Base-by-base conservation (phyloP, 2,329 filamentous ascomycete genomes). In the Scorias spongiosa region DNA sequence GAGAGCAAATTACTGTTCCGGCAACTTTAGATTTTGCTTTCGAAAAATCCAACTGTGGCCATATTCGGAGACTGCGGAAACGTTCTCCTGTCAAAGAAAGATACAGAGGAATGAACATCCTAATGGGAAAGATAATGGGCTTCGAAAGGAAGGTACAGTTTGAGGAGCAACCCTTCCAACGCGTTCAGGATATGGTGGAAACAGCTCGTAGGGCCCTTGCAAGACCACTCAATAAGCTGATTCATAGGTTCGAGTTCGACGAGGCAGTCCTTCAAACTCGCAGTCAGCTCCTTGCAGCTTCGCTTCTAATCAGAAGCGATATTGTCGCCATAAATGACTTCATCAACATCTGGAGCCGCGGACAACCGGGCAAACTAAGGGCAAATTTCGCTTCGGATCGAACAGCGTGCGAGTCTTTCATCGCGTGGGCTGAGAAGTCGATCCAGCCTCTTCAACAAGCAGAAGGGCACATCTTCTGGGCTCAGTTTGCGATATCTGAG, bases 381-480 rank as follows among this genome's bases (percentile, higher is more conserved):
- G 38, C 65, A 28, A 44, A 66, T 41, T 51, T 69, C n/a, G 37
- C 49, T 1, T 14, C 44, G 2, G 63, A 64, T 37, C 58, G 65
- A 8, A 42, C 54, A 1, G 63, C 68, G 9, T 73, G 70, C 47
- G 41, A 58, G 1, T 40, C 37, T 0, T 54, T 77, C 9, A 63
- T 69, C n/a, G 30, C 61, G 0, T 51, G 54, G 0, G 70, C 73
- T 0, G 42, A 39, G 1, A 42, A 34, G 1, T 56, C 63, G 0
- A 58, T 55, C 5, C 60, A 66, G 28, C 55, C 63, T 1, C 59
- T 65, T 2, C 66, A 71, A n/a, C 57, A 71, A 46, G 62, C 66
- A 0, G 71, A 78, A 51, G 71, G 66, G 0, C 61, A 70, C 38
- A 58, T 78, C 18, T 72, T 70, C 48, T 65, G 64, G 20, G 70